A percentile compares a stretch with the other conserved stretches of the same genome.
Conservation (phyloP, 768 basidiomycete genomes). For the Russula brevipes region DNA sequence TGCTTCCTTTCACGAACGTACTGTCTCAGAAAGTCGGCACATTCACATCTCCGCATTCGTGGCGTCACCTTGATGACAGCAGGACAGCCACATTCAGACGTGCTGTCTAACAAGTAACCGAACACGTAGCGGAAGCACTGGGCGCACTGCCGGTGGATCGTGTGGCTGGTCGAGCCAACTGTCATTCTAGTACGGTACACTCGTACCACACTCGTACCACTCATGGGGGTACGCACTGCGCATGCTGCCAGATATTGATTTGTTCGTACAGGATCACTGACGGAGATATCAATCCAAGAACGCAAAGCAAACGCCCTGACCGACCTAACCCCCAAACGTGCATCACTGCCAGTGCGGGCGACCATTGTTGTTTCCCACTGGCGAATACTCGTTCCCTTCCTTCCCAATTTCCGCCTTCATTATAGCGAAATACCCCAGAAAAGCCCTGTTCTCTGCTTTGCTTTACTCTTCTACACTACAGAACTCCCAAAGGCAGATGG, state of each 20-base stretch:
- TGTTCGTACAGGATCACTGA: conserved; percentile 26
- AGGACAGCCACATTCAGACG: not conserved
- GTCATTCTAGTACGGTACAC: conserved; percentile 35
- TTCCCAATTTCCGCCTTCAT: no score
- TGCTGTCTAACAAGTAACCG: not conserved
- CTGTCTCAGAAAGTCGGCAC: conserved; percentile 43
- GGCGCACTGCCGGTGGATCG: conserved; percentile 5
- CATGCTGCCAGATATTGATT: not conserved
- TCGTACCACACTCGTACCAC: conserved; percentile 39
- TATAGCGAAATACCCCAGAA: no score
- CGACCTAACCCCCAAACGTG: no score
- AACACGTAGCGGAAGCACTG: conserved; percentile 4
- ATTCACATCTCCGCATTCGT: conserved; percentile 34
- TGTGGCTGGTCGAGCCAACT: conserved; percentile 29
- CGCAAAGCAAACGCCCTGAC: no score
- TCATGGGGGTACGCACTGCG: conserved; percentile 36
- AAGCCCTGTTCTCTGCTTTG: no score
- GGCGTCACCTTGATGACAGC: not conserved
- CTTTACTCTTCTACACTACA: no score
- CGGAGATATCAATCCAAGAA: no score
- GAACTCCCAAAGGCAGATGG: no score
- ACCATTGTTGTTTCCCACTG: no score
- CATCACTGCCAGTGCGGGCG: no score
- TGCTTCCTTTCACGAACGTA: conserved; percentile 34
- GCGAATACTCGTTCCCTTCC: no score